Evolutionary conservation across 495 filamentous ascomycete genomes (phyloP).

Genomic region (Aspergillus carlsbadensis): DNA sequence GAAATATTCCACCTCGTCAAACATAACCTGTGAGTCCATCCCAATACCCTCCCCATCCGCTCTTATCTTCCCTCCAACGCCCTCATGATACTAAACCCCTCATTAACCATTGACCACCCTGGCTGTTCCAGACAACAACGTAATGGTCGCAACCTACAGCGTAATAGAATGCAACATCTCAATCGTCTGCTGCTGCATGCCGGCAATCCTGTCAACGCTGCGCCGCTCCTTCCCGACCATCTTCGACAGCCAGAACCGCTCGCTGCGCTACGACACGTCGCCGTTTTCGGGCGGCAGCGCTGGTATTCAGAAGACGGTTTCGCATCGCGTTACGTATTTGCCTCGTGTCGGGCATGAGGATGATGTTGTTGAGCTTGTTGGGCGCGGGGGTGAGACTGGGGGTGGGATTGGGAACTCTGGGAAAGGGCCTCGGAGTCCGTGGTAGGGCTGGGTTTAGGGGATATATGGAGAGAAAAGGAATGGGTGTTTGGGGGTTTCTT

Average conservation of each 20-base stretch:
- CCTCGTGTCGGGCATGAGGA: background rate
- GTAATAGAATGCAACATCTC: background rate
- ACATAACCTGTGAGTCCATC: background rate
- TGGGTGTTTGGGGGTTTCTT: too few relatives aligned
- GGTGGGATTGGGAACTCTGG: too few relatives aligned
- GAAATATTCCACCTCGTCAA: background rate
- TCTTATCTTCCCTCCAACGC: too few relatives aligned
- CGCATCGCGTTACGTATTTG: background rate
- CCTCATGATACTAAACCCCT: background rate
- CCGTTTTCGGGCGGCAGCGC: background rate
- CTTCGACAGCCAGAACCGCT: background rate
- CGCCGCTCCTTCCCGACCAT: background rate
- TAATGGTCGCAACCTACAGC: conserved; percentile 1
- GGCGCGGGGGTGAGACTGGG: background rate
- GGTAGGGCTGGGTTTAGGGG: too few relatives aligned
- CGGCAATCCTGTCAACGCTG: background rate
- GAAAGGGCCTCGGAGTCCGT: too few relatives aligned
- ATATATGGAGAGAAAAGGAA: too few relatives aligned
- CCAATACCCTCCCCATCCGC: too few relatives aligned
- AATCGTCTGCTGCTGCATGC: conserved; percentile 1
- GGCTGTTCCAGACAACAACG: conserved; percentile 2
- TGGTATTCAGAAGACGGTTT: background rate
- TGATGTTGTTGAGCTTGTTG: background rate
- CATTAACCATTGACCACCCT: background rate
- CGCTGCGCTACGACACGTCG: background rate